Conservation (phyloP, 2,329 filamentous ascomycete genomes). For the Cryphonectria carpinicola region DNA sequence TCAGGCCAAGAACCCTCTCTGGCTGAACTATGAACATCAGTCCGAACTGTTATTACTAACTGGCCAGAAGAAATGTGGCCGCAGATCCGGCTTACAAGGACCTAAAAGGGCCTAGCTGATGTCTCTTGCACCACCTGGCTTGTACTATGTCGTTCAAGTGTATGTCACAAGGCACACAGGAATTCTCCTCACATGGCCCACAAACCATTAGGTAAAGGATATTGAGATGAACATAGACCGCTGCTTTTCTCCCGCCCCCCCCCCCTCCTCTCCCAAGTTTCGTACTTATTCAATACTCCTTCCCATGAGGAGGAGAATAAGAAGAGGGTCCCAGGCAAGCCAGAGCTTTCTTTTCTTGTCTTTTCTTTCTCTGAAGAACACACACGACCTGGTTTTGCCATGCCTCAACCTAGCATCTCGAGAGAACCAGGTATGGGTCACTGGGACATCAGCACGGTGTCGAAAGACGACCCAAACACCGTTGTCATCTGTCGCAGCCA, state of each 20-base stretch:
- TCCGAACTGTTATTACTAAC: neutral
- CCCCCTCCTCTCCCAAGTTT: neutral
- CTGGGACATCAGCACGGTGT: slow-evolving; percentile 2
- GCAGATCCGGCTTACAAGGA: neutral
- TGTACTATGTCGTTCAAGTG: neutral
- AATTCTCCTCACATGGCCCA: neutral
- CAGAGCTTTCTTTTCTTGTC: neutral
- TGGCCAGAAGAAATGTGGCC: neutral
- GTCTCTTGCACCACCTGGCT: neutral
- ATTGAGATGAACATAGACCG: neutral
- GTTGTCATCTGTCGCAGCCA: slow-evolving; percentile 2
- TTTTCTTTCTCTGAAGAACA: neutral
- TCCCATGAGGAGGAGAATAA: neutral
- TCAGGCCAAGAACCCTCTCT: neutral
- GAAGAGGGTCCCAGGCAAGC: neutral
- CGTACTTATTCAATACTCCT: neutral
- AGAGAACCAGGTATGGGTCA: slow-evolving; percentile 8
- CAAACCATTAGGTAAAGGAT: slow-evolving; percentile 1
- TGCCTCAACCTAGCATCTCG: slow-evolving; percentile 13
- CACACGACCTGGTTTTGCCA: neutral
- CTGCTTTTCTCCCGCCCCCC: neutral
- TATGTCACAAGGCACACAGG: neutral
- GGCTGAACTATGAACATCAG: neutral
- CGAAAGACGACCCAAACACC: slow-evolving; percentile 12
- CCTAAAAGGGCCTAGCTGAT: neutral